These are phyloP conservation scores for Trichoderma asperellum DNA, from an alignment of 2,329 filamentous ascomycete genomes.

Conservation along the genomic window DNA sequence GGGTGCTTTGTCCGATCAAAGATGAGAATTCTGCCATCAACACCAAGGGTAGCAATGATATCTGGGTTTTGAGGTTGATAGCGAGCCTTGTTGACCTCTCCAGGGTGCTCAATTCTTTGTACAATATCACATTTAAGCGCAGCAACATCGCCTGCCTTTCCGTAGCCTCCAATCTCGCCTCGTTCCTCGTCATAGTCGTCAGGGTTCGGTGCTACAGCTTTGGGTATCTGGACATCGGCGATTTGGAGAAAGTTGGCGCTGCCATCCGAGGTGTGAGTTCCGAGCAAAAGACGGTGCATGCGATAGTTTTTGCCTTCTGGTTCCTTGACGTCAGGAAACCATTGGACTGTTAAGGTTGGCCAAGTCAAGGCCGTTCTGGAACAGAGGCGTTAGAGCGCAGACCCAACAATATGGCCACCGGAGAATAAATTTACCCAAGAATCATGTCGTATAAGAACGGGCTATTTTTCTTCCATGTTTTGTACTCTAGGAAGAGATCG, in stretches of 20 bases:
- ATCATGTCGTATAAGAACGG: conserved; percentile 99
- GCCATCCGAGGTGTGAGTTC: conserved; percentile 89
- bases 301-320: conserved; percentile 84
- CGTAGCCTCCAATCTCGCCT: conserved; percentile 93
- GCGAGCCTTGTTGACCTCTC: conserved; percentile 97
- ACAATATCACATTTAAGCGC: conserved; percentile 87
- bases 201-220: conserved; percentile 71
- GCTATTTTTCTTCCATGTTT: conserved; percentile 99
- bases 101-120: conserved; percentile 94
- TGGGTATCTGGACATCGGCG: conserved; percentile 90
- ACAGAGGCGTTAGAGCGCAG: conserved; percentile 14
- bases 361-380: conserved; percentile 86
- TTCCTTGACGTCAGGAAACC: conserved; percentile 94
- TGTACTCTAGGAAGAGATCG: conserved; percentile 73
- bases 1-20: conserved; percentile 97
- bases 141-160: conserved; percentile 69
- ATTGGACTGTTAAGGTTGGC: conserved; percentile 96
- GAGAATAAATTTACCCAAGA: conserved; percentile 60
- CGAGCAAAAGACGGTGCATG: conserved; percentile 86
- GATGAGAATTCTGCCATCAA: conserved; percentile 84
- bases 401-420: not conserved
- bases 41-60: conserved; percentile 89
- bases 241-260: conserved; percentile 93
- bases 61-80: conserved; percentile 98
- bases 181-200: conserved; percentile 89